Evolutionary conservation across 257 asterid genomes (phyloP).

Genomic region (Leptodermis oblonga): DNA sequence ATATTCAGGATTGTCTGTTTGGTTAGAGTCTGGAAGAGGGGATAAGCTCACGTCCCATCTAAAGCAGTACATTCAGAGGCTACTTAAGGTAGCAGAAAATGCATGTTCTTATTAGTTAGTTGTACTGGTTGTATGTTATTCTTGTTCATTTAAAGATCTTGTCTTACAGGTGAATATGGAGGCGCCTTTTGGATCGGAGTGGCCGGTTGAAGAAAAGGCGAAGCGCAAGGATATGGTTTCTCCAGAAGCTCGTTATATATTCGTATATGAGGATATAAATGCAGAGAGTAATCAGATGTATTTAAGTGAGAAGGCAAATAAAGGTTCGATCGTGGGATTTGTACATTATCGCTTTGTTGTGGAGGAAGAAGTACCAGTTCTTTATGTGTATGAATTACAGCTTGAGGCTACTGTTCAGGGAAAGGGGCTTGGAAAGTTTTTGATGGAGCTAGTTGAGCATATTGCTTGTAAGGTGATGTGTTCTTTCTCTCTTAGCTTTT

Average conservation of each 20-base stretch:
- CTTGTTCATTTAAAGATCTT: not conserved
- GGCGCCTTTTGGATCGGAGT: constrained; percentile 74
- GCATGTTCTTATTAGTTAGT: not conserved
- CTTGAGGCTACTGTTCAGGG: constrained; percentile 75
- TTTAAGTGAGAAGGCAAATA: constrained; percentile 21
- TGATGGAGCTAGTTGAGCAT: constrained; percentile 73
- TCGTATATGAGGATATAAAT: constrained; percentile 47
- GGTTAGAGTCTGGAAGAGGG: constrained; percentile 68
- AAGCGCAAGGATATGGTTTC: constrained; percentile 84
- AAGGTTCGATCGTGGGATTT: constrained; percentile 60
- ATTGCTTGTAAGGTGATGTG: constrained; percentile 66
- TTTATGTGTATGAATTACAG: constrained; percentile 88
- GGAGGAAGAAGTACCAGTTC: constrained; percentile 92
- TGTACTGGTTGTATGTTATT: not conserved
- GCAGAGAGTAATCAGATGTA: constrained; percentile 27
- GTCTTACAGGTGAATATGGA: constrained; percentile 66
- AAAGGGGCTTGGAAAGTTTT: constrained; percentile 73
- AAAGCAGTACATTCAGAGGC: constrained; percentile 58
- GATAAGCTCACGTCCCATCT: constrained; percentile 47
- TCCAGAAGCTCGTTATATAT: constrained; percentile 69
- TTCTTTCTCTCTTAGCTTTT: constrained; percentile 6
- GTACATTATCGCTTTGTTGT: constrained; percentile 70
- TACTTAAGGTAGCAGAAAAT: constrained; percentile 60
- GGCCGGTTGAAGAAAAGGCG: constrained; percentile 82
- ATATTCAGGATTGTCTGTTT: constrained; percentile 44